phyloP scores from a whole-genome alignment of 2,329 filamentous ascomycete genomes.

The Venturia carpophila region DNA sequence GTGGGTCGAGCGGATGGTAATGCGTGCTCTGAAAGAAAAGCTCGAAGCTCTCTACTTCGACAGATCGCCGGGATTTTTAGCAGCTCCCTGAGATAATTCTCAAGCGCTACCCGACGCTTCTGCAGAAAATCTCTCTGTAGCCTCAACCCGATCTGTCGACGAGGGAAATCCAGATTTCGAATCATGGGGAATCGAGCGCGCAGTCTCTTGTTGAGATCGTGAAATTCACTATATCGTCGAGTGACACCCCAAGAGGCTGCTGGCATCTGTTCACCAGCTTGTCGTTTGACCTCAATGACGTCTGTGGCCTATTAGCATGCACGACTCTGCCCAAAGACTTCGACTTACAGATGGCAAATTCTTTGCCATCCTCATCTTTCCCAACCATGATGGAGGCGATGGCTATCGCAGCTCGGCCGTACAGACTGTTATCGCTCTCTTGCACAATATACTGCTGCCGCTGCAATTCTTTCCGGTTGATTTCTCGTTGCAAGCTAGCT shows the following conservation, averaged over 20 bases:
- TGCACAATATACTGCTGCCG: slow-evolving; percentile 95
- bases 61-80: slow-evolving; percentile 87
- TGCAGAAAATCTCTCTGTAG: slow-evolving; percentile 92
- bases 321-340: neutral
- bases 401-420: slow-evolving; percentile 78
- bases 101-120: slow-evolving; percentile 74
- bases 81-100: slow-evolving; percentile 73
- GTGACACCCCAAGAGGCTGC: slow-evolving; percentile 91
- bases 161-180: slow-evolving; percentile 81
- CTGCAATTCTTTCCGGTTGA: slow-evolving; percentile 88
- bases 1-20: slow-evolving; percentile 45
- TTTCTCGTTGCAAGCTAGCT: slow-evolving; percentile 84
- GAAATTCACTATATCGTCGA: slow-evolving; percentile 94
- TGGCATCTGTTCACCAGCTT: slow-evolving; percentile 82
- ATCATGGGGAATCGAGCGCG: slow-evolving; percentile 80
- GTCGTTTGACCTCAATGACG: slow-evolving; percentile 81
- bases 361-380: slow-evolving; percentile 82
- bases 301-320: slow-evolving; percentile 39
- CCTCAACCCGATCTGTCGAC: slow-evolving; percentile 89
- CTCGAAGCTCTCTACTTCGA: slow-evolving; percentile 80
- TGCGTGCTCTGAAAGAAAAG: slow-evolving; percentile 82
- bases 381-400: slow-evolving; percentile 93
- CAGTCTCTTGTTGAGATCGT: slow-evolving; percentile 85
- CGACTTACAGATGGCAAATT: slow-evolving; percentile 71
- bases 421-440: slow-evolving; percentile 95